Base-by-base conservation (phyloP, 2,329 filamentous ascomycete genomes). In the Cercospora sesami region DNA sequence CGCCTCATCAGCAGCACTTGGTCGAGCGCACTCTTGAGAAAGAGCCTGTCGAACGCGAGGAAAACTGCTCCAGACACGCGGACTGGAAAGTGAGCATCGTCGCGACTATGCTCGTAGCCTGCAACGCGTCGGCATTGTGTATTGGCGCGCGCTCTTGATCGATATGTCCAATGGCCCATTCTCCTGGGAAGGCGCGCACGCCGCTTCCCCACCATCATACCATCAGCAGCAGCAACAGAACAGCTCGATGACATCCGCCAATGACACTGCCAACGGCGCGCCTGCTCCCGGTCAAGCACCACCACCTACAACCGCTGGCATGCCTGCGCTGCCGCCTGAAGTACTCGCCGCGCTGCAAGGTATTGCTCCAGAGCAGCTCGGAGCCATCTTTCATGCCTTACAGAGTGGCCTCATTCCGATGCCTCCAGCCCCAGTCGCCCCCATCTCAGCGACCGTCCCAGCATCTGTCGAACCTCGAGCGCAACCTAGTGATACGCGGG, bases 351-450 rank as follows among this genome's bases (percentile, higher is more conserved):
- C 67, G 12, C 64, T 75, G 39, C 60, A 69, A 26, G 71, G 70
- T 33, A 69, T 78, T 51, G 68, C 73, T 28, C 74, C 75, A 5
- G 74, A 76, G 65, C 75, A 77, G 61, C 62, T 78, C 26, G 71
- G 72, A 10, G 48, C 57, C 42, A 73, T 78, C 53, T 69, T 70
- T 8, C 73, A 69, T 12, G 36, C 72, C 53, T 63, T 77, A 10
- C 76, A 78, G 66, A 68, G 67, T 14, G 76, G 76, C 33, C 57
- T 63, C 7, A 64, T 78, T 26, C 69, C 68, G 10, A 63, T 75
- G 23, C 74, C 71, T 30, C 66, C 75, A 8, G 65, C 63, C 72
- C 58, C 31, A 48, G 63, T 61, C 42, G 33, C 14, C 7, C 51
- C 48, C 16, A 31, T 14, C 16, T 14, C 21, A 61, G 5, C 45